A percentile compares a stretch with the other conserved stretches of the same genome.
Evolutionary conservation across 2,329 filamentous ascomycete genomes (phyloP).

Genomic region (Alternaria dauci): DNA sequence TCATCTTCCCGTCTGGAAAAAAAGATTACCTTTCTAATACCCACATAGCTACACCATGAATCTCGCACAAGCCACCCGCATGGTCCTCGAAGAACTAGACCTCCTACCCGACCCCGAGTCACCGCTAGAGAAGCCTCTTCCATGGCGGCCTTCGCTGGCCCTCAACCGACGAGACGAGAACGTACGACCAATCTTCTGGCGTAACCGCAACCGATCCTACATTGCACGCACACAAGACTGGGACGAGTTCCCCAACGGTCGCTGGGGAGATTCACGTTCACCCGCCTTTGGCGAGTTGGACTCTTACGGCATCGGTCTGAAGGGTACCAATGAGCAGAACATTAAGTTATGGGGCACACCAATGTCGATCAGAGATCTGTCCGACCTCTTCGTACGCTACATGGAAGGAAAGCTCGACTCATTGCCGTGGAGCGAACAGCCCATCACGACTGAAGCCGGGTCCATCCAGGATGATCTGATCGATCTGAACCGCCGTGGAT

Average conservation of each 20-base stretch:
- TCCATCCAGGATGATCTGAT: slow-evolving; percentile 79
- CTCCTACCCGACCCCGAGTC: slow-evolving; percentile 80
- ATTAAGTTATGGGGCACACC: slow-evolving; percentile 94
- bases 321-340: slow-evolving; percentile 95
- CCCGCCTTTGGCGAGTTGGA: slow-evolving; percentile 96
- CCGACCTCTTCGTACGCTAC: slow-evolving; percentile 84
- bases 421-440: slow-evolving; percentile 92
- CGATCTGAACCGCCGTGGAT: slow-evolving; percentile 81
- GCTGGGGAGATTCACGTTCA: slow-evolving; percentile 96
- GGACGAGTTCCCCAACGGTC: slow-evolving; percentile 98
- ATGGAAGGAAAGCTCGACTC: slow-evolving; percentile 81
- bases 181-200: slow-evolving; percentile 98
- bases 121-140: slow-evolving; percentile 86
- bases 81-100: slow-evolving; percentile 89
- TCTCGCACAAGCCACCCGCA: slow-evolving; percentile 88
- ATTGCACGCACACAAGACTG: slow-evolving; percentile 95
- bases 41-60: slow-evolving; percentile 89
- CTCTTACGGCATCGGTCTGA: slow-evolving; percentile 90
- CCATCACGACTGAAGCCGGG: slow-evolving; percentile 83
- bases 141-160: slow-evolving; percentile 94
- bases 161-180: slow-evolving; percentile 90
- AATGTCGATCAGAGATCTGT: slow-evolving; percentile 78
- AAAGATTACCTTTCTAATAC: slow-evolving; percentile 16
- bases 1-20: not conserved
- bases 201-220: slow-evolving; percentile 95